A percentile compares a stretch with the other conserved stretches of the same genome.
Conservation (phyloP, 768 basidiomycete genomes). For the Punctularia strigosozonata region DNA sequence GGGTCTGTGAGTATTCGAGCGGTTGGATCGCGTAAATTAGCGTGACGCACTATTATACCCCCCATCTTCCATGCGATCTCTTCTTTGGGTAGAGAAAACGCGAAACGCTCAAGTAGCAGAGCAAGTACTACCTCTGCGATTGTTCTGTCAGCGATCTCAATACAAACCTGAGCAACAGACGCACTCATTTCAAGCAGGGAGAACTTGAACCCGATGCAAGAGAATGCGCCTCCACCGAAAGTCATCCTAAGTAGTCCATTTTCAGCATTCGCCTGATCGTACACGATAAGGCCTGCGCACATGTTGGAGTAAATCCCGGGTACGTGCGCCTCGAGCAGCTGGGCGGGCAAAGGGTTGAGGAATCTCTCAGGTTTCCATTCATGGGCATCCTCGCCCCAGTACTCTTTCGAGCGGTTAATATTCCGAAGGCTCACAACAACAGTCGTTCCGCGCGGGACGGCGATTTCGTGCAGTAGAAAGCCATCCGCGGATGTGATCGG, state of each 20-base stretch:
- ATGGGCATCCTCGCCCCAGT: conserved; percentile 8
- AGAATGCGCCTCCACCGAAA: not conserved
- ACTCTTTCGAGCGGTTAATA: not conserved
- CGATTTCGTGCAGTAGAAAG: conserved; percentile 1
- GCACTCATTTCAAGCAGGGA: conserved; percentile 31
- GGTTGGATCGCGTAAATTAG: too few species aligned
- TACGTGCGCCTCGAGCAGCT: not conserved
- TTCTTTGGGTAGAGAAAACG: conserved; percentile 22
- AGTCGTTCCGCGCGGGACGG: conserved; percentile 1
- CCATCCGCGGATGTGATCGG: conserved; percentile 3
- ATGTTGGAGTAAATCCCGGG: conserved; percentile 5
- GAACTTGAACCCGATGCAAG: conserved; percentile 27
- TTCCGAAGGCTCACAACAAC: not conserved
- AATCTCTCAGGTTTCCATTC: conserved; percentile 9
- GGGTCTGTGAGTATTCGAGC: too few species aligned
- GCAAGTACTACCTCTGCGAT: conserved; percentile 27
- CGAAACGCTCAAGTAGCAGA: conserved; percentile 22
- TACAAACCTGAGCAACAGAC: too few species aligned
- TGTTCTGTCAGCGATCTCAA: not conserved
- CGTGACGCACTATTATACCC: too few species aligned
- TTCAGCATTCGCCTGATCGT: too few species aligned
- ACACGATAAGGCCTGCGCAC: too few species aligned
- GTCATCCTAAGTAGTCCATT: not conserved
- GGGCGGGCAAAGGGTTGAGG: conserved; percentile 2
- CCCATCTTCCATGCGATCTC: conserved; percentile 35